Base-by-base conservation (phyloP, 1,139 yeast genomes). In the Pichia sp. region DNA sequence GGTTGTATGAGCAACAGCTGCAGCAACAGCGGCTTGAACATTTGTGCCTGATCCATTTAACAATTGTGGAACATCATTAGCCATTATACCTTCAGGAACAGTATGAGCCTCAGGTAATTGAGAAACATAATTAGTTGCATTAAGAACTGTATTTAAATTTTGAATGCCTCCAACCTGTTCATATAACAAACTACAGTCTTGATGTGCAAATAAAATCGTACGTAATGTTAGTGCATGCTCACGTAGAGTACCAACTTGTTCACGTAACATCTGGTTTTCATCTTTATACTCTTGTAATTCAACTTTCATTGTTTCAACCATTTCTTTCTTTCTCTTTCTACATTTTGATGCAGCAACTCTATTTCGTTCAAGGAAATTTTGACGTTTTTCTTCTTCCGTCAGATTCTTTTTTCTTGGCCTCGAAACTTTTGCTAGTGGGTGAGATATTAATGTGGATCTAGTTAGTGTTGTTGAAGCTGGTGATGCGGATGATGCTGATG, bases 301-400 rank as follows among this genome's bases (percentile, higher is more conserved):
- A 47, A 77, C 81, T 67, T 91, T 96, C 80, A 93, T 84, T 60
- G 84, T 86, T 54, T 81, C 84, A 44, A 89, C 79, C 75, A 87
- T 85, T 66, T 88, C 91, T 71, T 95, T 93, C 70, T 84, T 85
- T 44, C 91, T 72, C 63, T 83, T 88, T 60, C 93, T 73, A 71
- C 93, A 85, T 62, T 83, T 84, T 14, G 86, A 80, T 0, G 91
- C 91, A 0, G 93, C 93, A 22, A 84, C 73, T 59, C 89, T 70
- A 61, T 84, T 84, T 60, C 91, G 70, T 63, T 84, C 91, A 59
- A 93, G 71, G 62, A 93, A 93, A 59, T 78, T 84, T 66, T 83
- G 82, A 34, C 98, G 79, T 65, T 87, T 89, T 46, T 86, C 93
- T 47, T 79, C 88, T 45, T 80, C 85, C 0, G 76, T 66, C 56